These are phyloP conservation scores for Crucibulum laeve DNA, from an alignment of 768 basidiomycete species.

Conservation along the genomic window DNA sequence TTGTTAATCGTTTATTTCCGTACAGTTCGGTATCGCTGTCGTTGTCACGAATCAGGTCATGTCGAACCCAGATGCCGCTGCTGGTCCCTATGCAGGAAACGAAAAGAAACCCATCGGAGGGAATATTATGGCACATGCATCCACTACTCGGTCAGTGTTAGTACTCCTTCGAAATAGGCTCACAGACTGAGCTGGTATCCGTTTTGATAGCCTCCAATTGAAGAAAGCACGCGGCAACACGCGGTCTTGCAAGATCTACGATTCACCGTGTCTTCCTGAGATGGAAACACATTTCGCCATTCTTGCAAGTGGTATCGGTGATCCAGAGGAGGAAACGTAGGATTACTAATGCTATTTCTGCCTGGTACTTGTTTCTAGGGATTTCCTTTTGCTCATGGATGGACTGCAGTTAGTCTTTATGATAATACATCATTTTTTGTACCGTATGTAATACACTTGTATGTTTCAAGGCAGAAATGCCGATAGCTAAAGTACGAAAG, in stretches of 20 bases:
- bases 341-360: background rate
- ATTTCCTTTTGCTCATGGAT: too few species aligned
- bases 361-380: too few species aligned
- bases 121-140: conserved; percentile 99
- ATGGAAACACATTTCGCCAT: conserved; percentile 96
- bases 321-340: conserved; percentile 84
- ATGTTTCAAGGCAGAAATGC: background rate
- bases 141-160: conserved; percentile 77
- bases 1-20: conserved; percentile 8
- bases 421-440: too few species aligned
- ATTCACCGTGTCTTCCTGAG: conserved; percentile 96
- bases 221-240: conserved; percentile 91
- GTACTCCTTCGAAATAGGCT: conserved; percentile 2
- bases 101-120: conserved; percentile 99
- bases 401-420: too few species aligned
- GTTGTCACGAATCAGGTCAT: conserved; percentile 98
- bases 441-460: conserved; percentile 4
- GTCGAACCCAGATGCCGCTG: conserved; percentile 95
- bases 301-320: conserved; percentile 85
- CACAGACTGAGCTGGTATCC: conserved; percentile 7
- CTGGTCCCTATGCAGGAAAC: conserved; percentile 82
- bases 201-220: conserved; percentile 74
- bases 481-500: conserved; percentile 15
- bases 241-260: conserved; percentile 94
- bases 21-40: conserved; percentile 93